Evolutionary conservation across 2,329 filamentous ascomycete species (phyloP).

Genomic region (Scolecobasidium constrictum): DNA sequence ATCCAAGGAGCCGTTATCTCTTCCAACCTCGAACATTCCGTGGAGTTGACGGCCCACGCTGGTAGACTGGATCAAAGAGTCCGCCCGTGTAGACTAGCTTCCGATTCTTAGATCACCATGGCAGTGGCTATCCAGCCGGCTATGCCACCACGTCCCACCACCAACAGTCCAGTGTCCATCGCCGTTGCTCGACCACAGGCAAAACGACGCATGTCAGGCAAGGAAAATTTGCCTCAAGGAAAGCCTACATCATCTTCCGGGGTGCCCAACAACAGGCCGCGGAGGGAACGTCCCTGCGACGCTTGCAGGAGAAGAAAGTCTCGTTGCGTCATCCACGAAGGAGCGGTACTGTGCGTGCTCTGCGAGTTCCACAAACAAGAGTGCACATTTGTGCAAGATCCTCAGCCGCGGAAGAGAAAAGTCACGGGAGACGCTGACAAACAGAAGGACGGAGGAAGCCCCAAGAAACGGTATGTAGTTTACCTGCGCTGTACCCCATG

Average conservation of each 20-base stretch:
- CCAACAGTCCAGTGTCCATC: conserved; percentile 28
- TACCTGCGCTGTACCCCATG: not conserved
- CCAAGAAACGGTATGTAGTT: conserved; percentile 57
- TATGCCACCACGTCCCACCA: conserved; percentile 28
- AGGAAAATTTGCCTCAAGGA: conserved; percentile 30
- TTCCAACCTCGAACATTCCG: no score
- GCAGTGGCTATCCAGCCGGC: conserved; percentile 37
- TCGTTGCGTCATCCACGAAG: conserved; percentile 70
- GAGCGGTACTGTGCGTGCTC: conserved; percentile 59
- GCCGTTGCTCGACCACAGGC: conserved; percentile 31
- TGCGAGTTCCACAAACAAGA: conserved; percentile 70
- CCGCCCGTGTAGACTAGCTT: not conserved
- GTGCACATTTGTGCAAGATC: conserved; percentile 68
- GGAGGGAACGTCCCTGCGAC: conserved; percentile 41
- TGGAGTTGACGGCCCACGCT: not conserved
- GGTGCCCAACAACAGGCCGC: conserved; percentile 26
- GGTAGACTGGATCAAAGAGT: not conserved
- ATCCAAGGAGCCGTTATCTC: not conserved
- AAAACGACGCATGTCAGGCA: conserved; percentile 28
- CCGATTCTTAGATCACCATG: conserved; percentile 22
- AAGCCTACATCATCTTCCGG: conserved; percentile 19
- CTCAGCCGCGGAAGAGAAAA: conserved; percentile 71
- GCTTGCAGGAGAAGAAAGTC: conserved; percentile 63
- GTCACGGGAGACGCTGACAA: conserved; percentile 48
- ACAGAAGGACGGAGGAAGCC: conserved; percentile 41